A percentile compares a stretch with the other conserved stretches of the same genome.
phyloP scores from a whole-genome alignment of 352 stramenopile genomes.

The Phytophthora pistaciae region DNA sequence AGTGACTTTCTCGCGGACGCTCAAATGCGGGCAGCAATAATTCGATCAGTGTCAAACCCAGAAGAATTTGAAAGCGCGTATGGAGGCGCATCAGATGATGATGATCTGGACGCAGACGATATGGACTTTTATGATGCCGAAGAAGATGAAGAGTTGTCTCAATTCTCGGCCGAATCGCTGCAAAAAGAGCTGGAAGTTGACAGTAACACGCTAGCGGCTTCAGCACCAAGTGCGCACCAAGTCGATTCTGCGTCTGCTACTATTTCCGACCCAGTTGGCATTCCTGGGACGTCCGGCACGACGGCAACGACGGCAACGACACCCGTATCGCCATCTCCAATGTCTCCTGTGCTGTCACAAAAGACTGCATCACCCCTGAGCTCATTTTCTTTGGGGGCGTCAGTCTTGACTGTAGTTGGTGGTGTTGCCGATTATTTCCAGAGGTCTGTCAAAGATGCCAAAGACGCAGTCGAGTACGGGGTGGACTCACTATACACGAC shows the following conservation, averaged over 20 bases:
- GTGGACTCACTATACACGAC: slow-evolving; percentile 82
- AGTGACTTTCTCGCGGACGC: slow-evolving; percentile 81
- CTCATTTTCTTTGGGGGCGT: slow-evolving; percentile 64
- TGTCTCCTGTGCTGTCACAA: slow-evolving; percentile 20
- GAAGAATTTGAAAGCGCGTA: slow-evolving; percentile 53
- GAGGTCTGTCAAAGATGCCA: slow-evolving; percentile 79
- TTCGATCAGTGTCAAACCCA: slow-evolving; percentile 71
- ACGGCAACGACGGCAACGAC: background rate
- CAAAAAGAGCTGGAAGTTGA: slow-evolving; percentile 13
- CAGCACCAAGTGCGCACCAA: background rate
- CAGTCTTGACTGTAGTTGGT: slow-evolving; percentile 70
- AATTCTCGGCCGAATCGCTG: slow-evolving; percentile 5
- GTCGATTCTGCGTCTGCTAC: background rate
- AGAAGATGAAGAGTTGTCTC: slow-evolving; percentile 22
- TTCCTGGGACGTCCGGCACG: slow-evolving; percentile 13
- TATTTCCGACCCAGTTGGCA: slow-evolving; percentile 13
- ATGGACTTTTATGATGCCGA: slow-evolving; percentile 43
- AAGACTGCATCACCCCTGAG: slow-evolving; percentile 47
- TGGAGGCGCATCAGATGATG: slow-evolving; percentile 60
- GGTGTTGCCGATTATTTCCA: slow-evolving; percentile 76
- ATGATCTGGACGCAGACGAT: slow-evolving; percentile 54
- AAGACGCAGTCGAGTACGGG: slow-evolving; percentile 74
- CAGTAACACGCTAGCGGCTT: background rate
- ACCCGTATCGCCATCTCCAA: slow-evolving; percentile 20
- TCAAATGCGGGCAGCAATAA: slow-evolving; percentile 83